Base-by-base conservation (phyloP, 148 eudicot genomes). In the Rhododendron williamsianum region DNA sequence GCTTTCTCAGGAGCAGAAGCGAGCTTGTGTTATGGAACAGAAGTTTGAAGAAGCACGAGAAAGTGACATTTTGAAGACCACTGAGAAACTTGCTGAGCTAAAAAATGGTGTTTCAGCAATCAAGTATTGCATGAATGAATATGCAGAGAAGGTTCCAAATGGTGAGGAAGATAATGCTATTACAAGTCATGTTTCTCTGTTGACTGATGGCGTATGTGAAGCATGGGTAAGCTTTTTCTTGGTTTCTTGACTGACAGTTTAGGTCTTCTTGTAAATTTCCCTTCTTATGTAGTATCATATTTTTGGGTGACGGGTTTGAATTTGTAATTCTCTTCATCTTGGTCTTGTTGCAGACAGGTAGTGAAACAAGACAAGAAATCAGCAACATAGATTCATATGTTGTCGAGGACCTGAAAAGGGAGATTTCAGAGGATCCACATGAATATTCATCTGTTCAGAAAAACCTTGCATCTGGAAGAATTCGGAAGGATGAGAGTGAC, bases 11-110 rank as follows among this genome's bases (percentile, higher is more conserved):
- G 91, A 90, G 87, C 85, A 89, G 78, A 85, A 52, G 48, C 81
- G 81, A 82, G 77, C 85, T 85, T 83, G 86, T 74, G 82, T 51
- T 48, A 27, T 87, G 89, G 85, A 90, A 84, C 86, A 35, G 76
- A 87, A 89, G 77, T 78, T 89, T 86, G 90, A 90, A 77, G 93
- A 90, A 76, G 82, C 85, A 72, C 90, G 92, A 35, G 87, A 88
- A 76, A 76, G 72, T 81, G 87, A 86, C 43, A 89, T 92, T 54
- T 84, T 87, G 83, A 84, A 86, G 82, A 86, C 93, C 18, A 88
- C 85, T 36, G 93, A 92, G 87, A 91, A 88, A 86, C 87, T 93
- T 23, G 49, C 79, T 73, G 92, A 93, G 91, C 87, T 92, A 48
- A 90, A 87, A 81, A 21, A 41, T 60, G 94, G 92, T 25, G 91